Percentiles rank a stretch among this genome's conserved stretches.
These are phyloP conservation scores for Filobasidium floriforme DNA, from an alignment of 768 basidiomycete genomes.

Conservation along the genomic window DNA sequence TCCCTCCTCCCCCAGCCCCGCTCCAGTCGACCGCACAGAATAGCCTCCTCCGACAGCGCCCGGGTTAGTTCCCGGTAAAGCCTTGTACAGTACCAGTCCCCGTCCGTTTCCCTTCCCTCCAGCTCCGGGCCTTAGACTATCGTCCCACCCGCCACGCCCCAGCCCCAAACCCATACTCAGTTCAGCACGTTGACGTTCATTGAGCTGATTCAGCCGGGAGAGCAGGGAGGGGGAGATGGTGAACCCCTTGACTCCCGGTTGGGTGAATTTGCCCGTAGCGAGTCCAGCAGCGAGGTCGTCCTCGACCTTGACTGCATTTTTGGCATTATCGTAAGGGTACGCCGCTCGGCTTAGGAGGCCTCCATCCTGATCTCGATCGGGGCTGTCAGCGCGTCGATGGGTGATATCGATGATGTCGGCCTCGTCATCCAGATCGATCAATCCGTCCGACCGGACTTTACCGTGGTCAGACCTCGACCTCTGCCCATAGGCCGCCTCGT, in stretches of 20 bases:
- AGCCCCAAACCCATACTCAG: not conserved
- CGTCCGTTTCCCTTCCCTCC: no score
- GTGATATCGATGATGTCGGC: not conserved
- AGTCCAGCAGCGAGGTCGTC: slow-evolving; percentile 11
- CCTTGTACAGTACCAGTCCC: no score
- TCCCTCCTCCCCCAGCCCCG: no score
- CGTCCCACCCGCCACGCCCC: not conserved
- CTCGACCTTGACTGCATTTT: no score
- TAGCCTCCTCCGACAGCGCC: no score
- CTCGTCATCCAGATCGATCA: slow-evolving; percentile 9
- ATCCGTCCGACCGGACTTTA: not conserved
- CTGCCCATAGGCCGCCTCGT: not conserved
- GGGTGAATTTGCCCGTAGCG: not conserved
- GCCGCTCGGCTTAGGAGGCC: no score
- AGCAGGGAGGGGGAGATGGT: slow-evolving; percentile 19
- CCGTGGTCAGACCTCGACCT: not conserved
- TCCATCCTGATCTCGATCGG: no score
- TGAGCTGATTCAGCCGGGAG: slow-evolving; percentile 11
- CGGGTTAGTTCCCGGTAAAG: no score
- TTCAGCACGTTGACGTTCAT: slow-evolving; percentile 1
- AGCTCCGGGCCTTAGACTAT: no score
- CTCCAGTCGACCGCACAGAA: no score
- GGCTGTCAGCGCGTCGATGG: not conserved
- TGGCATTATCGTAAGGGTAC: no score
- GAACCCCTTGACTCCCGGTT: slow-evolving; percentile 22